phyloP scores from a whole-genome alignment of 805 yeast genomes.

The Ogataea angusta region DNA sequence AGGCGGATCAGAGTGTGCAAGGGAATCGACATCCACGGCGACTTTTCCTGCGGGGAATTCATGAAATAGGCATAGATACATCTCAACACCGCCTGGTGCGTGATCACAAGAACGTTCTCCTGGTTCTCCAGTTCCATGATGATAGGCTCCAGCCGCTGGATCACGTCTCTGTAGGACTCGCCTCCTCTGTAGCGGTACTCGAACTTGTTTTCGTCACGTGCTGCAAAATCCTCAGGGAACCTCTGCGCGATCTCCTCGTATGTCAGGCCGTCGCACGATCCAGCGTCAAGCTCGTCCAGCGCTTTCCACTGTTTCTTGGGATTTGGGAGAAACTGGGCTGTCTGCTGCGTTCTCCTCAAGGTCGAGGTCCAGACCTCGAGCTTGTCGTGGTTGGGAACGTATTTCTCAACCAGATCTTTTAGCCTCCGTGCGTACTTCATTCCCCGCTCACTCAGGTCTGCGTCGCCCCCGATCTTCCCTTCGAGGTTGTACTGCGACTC shows the following conservation, averaged over 20 bases:
- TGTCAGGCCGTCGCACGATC: conserved; percentile 95
- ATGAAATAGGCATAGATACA: conserved; percentile 97
- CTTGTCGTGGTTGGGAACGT: conserved; percentile 57
- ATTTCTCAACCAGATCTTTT: conserved; percentile 69
- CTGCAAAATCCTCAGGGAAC: conserved; percentile 93
- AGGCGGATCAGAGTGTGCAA: conserved; percentile 89
- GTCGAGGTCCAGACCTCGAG: conserved; percentile 97
- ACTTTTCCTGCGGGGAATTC: conserved; percentile 96
- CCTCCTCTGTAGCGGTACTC: conserved; percentile 97
- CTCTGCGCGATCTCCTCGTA: conserved; percentile 83
- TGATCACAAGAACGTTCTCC: conserved; percentile 90
- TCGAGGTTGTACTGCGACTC: conserved; percentile 89
- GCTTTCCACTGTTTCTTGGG: conserved; percentile 94
- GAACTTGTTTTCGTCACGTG: conserved; percentile 93
- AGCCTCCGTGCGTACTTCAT: conserved; percentile 76
- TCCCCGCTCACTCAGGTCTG: conserved; percentile 80
- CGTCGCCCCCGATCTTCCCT: conserved; percentile 96
- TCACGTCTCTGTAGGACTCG: conserved; percentile 94
- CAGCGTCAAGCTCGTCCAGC: conserved; percentile 93
- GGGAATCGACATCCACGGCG: conserved; percentile 99
- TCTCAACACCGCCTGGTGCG: conserved; percentile 96
- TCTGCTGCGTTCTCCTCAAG: conserved; percentile 84
- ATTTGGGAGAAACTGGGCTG: conserved; percentile 78
- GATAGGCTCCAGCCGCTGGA: conserved; percentile 90
- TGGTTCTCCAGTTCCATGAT: conserved; percentile 98